Evolutionary conservation across 129 eudicot genomes (phyloP), one percentile per base, ranked within the genome.

Genomic region (Chrysanthemum seticuspe): DNA sequence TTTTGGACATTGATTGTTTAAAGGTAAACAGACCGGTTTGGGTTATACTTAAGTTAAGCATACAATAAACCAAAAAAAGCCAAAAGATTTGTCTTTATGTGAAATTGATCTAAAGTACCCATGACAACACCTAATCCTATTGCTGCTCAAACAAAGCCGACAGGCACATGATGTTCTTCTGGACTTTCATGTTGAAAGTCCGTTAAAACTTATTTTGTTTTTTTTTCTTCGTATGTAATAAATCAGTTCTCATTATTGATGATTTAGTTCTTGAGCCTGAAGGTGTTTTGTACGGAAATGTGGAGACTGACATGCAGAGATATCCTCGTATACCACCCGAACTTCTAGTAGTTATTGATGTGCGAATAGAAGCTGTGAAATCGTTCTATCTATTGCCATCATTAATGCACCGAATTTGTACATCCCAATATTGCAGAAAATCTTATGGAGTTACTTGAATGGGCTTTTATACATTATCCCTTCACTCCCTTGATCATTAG

Each of bases 61-160:
- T 21, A 21, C 21, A 21, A 21, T 21, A 21, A 21, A 21, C 21
- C 21, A 21, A 21, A 21, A 21, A 21, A 21, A 21, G 21, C 21
- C 21, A 21, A 21, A 21, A 21, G 21, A 21, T 21, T 21, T 21
- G 21, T 21, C 21, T 21, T 21, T 21, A 21, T 21, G 2, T 23
- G 91, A 85, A 10, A 85, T 90, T 52, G 55, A 55, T 67, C 74
- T 95, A 6, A 68, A 50, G 47, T 85, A 77, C 76, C 97, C 94
- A 2, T 65, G 45, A 65, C 97, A 95, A 82, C 89, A 84, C 14
- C 44, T 95, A 85, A 58, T 95, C 16, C 44, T 95, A 85, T 62
- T 95, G 85, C 81, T 85, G 49, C 81, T 95, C 71, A 95, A 95
- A 80, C 99, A 90, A 86, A 90, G 94, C 78, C 97, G 88, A 76